Base-by-base conservation (phyloP, 148 eudicot genomes). In the Silene uniflora region DNA sequence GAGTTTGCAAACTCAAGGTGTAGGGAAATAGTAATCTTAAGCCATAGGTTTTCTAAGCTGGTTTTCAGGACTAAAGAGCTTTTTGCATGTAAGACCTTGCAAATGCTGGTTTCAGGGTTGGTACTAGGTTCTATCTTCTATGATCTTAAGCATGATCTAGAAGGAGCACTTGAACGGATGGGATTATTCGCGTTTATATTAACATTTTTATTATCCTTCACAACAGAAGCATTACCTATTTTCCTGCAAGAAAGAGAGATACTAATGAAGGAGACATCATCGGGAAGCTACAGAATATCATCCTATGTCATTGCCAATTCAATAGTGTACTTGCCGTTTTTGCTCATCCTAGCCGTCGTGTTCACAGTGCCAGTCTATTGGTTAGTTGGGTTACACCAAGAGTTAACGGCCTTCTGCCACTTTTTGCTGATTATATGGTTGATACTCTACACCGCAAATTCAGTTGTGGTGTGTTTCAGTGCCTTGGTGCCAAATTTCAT, bases 181-280 rank as follows among this genome's bases (percentile, higher is more conserved):
- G 99, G 99, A n/a, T 76, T 96, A 39, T 92, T 96, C 73, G 99
- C 99, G 13, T 96, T 96, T 83, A 87, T 87, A 46, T 70, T 96
- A 75, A 96, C 99, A 25, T 96, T 92, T 78, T 73, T 96, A 72
- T 72, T 96, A 4, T 86, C 99, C 21, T 85, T 87, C 80, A 91
- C 98, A 17, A 89, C 88, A 55, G 99, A 96, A 77, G 99, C 99
- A 22, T 81, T 96, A 24, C 99, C 99, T 16, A 84, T 96, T 24
- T 96, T 96, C 87, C 80, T 96, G 74, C 97, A 92, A 81, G 99
- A 96, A 81, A 89, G 88, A 82, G 94, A 96, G 68, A 96, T 96
- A 69, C 67, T 96, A 63, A 96, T 89, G 93, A 92, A 89, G 86
- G 99, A 96, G 65, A 96, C 96, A 14, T 88, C 91, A 10, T 83